Conservation (phyloP, 352 stramenopile genomes). For the Phytophthora megakarya region DNA sequence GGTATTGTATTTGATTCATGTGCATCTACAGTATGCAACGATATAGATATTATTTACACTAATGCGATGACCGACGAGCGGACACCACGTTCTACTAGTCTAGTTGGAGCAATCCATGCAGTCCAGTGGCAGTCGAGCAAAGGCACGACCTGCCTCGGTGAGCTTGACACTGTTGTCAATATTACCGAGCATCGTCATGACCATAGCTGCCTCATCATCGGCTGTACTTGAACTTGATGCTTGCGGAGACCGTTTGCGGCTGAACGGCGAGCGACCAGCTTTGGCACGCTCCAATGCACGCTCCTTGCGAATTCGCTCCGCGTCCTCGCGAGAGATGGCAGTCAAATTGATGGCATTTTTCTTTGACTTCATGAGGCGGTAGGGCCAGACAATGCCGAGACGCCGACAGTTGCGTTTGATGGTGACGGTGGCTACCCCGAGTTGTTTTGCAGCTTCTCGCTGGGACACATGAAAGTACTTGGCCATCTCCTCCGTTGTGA, state of each 20-base stretch:
- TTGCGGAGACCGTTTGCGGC: conserved; percentile 16
- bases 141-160: conserved; percentile 43
- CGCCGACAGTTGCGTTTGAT: conserved; percentile 68
- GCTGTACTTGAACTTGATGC: conserved; percentile 5
- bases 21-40: conserved; percentile 24
- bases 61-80: conserved; percentile 6
- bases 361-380: conserved; percentile 58
- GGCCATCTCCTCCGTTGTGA: conserved; percentile 55
- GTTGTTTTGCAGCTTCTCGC: conserved; percentile 51
- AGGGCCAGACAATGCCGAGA: conserved; percentile 63
- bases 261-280: conserved; percentile 32
- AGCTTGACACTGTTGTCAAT: conserved; percentile 16
- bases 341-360: conserved; percentile 43
- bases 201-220: conserved; percentile 31
- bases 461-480: conserved; percentile 68
- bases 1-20: conserved; percentile 24
- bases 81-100: conserved; percentile 20
- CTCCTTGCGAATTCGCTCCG: conserved; percentile 40
- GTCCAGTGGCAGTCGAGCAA: conserved; percentile 43
- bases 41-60: conserved; percentile 27
- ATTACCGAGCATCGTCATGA: conserved; percentile 32
- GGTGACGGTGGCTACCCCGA: conserved; percentile 61
- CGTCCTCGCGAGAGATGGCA: conserved; percentile 43
- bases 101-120: conserved; percentile 34
- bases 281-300: conserved; percentile 38